These are phyloP conservation scores for Solanum tarapatanum DNA, from an alignment of 257 asterid genomes.

Conservation along the genomic window DNA sequence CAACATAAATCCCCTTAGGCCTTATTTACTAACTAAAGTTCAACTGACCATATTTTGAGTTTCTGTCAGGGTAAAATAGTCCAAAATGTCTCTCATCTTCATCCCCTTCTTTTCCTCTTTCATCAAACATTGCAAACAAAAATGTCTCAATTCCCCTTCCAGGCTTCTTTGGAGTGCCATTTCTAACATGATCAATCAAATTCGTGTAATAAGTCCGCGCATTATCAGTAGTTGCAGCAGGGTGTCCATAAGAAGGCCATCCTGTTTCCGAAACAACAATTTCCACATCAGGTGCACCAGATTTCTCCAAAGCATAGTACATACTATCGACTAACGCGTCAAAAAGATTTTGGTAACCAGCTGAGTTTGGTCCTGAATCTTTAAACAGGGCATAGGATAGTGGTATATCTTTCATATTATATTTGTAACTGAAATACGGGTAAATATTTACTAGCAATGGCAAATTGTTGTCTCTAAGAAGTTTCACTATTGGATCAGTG, in stretches of 20 bases:
- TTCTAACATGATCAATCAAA: background rate
- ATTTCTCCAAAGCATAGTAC: constrained; percentile 30
- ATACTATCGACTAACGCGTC: constrained; percentile 23
- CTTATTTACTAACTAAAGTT: background rate
- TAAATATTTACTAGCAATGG: constrained; percentile 29
- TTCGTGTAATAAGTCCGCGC: constrained; percentile 8
- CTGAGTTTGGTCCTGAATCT: background rate
- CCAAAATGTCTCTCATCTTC: constrained; percentile 16
- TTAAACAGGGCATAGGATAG: constrained; percentile 22
- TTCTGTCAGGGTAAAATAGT: constrained; percentile 3
- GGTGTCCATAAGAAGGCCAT: constrained; percentile 24
- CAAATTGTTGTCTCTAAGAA: background rate
- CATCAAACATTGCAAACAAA: constrained; percentile 23
- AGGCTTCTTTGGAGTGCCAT: constrained; percentile 17
- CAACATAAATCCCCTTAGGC: background rate
- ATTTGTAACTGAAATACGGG: constrained; percentile 24
- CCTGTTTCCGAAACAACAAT: constrained; percentile 31
- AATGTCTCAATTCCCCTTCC: constrained; percentile 9
- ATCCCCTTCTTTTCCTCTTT: constrained; percentile 1
- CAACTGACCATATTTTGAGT: constrained; percentile 4
- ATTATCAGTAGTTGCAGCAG: background rate
- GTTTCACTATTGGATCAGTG: constrained; percentile 11
- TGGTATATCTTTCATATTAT: background rate
- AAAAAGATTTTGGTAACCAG: constrained; percentile 19
- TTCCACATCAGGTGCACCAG: constrained; percentile 5